Evolutionary conservation across 139 green algal species (phyloP).

Genomic region (Pleodorina starrii): DNA sequence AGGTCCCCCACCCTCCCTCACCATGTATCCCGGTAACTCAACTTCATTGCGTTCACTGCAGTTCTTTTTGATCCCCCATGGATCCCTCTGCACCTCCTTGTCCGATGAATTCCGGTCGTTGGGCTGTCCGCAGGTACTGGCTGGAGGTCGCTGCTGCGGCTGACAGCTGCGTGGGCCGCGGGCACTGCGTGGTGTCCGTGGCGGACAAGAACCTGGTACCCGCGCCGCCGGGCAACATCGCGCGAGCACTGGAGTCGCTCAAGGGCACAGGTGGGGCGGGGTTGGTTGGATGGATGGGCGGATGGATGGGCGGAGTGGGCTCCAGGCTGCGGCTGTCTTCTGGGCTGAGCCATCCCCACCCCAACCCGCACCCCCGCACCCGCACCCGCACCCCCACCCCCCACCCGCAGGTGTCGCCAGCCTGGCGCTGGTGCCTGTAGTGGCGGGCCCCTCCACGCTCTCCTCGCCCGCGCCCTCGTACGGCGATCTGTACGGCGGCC

Average conservation of each 20-base stretch:
- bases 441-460: background rate
- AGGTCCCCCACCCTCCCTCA: no score
- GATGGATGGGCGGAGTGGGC: background rate
- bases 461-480: background rate
- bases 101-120: no score
- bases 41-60: no score
- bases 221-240: constrained; percentile 56
- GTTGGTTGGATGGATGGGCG: background rate
- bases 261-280: constrained; percentile 30
- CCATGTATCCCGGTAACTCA: no score
- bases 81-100: no score
- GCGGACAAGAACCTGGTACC: constrained; percentile 76
- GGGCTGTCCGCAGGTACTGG: constrained; percentile 65
- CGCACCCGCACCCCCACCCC: background rate
- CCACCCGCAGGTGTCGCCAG: constrained; percentile 37
- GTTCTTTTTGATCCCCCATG: no score
- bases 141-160: constrained; percentile 60
- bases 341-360: no score
- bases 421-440: constrained; percentile 45
- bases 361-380: background rate
- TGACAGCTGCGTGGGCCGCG: constrained; percentile 48
- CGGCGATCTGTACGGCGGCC: constrained; percentile 49
- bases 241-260: constrained; percentile 46
- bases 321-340: no score
- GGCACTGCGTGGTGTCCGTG: constrained; percentile 57